Percentiles rank a stretch among this genome's conserved stretches.
These are phyloP conservation scores for Acacia pycnantha DNA, from an alignment of 331 rosid species.

Conservation along the genomic window DNA sequence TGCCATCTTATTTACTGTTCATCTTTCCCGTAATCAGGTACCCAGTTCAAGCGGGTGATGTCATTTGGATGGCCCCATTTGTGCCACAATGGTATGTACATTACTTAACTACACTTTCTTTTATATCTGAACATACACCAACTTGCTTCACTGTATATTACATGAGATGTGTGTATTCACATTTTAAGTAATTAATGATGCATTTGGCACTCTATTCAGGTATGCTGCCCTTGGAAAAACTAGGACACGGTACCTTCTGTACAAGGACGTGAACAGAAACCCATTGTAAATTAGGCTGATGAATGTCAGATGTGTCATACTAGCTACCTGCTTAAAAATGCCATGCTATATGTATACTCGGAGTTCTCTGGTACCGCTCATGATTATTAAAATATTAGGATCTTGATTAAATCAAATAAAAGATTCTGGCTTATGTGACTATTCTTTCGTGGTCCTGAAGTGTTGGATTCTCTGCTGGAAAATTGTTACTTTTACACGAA, in stretches of 20 bases:
- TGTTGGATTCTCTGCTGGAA: conserved; percentile 1
- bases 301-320: conserved; percentile 13
- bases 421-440: conserved; percentile 6
- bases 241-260: conserved; percentile 74
- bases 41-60: conserved; percentile 92
- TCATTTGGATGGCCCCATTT: conserved; percentile 99
- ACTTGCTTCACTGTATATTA: conserved; percentile 6
- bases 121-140: background rate
- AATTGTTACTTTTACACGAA: background rate
- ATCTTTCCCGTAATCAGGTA: conserved; percentile 52
- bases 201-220: conserved; percentile 52
- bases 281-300: conserved; percentile 45
- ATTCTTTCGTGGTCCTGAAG: conserved; percentile 4
- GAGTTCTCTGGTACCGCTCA: background rate
- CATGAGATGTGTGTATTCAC: background rate
- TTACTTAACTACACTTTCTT: background rate
- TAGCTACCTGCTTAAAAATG: background rate
- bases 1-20: background rate
- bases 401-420: background rate
- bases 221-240: conserved; percentile 92
- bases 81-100: conserved; percentile 89
- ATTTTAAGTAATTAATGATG: background rate
- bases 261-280: conserved; percentile 86
- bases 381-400: background rate
- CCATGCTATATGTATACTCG: background rate